These are phyloP conservation scores for Boehmeria nivea DNA, from an alignment of 306 rosid species.

Conservation along the genomic window DNA sequence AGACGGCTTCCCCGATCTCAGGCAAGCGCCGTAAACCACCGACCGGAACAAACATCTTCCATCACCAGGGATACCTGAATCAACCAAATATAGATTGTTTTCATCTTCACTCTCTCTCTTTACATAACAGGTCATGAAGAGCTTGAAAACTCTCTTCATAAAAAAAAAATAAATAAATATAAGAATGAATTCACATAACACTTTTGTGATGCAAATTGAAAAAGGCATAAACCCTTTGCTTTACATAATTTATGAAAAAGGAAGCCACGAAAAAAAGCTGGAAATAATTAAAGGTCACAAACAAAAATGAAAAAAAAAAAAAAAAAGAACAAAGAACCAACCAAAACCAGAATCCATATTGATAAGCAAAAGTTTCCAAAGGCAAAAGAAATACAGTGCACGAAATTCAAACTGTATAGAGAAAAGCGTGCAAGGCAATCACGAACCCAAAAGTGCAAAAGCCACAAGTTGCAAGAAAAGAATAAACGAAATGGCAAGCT, in stretches of 20 bases:
- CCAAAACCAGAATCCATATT: conserved; percentile 18
- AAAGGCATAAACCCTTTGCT: no score
- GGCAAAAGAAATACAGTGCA: neutral
- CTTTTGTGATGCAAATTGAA: no score
- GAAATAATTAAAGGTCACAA: no score
- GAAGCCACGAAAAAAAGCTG: no score
- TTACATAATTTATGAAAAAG: no score
- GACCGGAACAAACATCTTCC: conserved; percentile 93
- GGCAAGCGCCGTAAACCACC: conserved; percentile 58
- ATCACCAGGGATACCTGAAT: conserved; percentile 68
- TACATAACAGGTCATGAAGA: neutral
- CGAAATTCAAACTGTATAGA: neutral
- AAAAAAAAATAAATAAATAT: neutral
- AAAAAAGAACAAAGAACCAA: neutral
- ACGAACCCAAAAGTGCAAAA: neutral
- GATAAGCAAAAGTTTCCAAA: conserved; percentile 1
- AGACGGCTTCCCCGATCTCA: conserved; percentile 57
- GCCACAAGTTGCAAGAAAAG: conserved; percentile 12
- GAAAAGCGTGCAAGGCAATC: neutral
- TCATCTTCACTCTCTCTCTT: neutral
- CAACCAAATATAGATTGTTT: neutral
- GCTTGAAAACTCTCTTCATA: neutral
- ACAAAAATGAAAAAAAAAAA: neutral
- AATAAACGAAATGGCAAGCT: conserved; percentile 3
- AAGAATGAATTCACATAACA: no score